A percentile compares a stretch with the other conserved stretches of the same genome.
phyloP scores from a whole-genome alignment of 129 eudicot species.

The Centrapalus pauciflorus region DNA sequence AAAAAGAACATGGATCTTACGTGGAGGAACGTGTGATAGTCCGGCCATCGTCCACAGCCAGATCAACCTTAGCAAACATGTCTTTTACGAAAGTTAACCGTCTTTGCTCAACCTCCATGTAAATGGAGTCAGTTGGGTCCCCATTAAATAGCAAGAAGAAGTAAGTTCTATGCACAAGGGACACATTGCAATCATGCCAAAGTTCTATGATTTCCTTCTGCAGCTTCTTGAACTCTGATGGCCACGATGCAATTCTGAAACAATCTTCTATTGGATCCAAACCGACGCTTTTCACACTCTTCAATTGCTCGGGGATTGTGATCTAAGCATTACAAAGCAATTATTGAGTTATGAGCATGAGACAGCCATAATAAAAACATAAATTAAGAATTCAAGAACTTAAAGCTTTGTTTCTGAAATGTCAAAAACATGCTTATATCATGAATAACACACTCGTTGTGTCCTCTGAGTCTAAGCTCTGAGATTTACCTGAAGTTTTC shows the following conservation, averaged over 20 bases:
- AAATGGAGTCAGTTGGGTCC: slow-evolving; percentile 73
- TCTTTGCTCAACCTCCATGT: slow-evolving; percentile 86
- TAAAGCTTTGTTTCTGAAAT: neutral
- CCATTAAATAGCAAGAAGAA: slow-evolving; percentile 80
- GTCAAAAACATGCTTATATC: neutral
- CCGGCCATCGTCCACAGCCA: slow-evolving; percentile 49
- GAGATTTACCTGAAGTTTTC: too few species aligned
- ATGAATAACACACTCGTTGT: too few species aligned
- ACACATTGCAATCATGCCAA: slow-evolving; percentile 79
- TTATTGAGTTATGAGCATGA: neutral
- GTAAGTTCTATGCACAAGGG: slow-evolving; percentile 80
- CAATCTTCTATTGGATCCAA: slow-evolving; percentile 81
- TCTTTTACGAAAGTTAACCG: slow-evolving; percentile 66
- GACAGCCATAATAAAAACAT: slow-evolving; percentile 1
- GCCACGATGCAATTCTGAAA: slow-evolving; percentile 42
- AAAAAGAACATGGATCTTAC: slow-evolving; percentile 29
- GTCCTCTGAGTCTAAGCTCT: too few species aligned
- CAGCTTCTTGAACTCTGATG: slow-evolving; percentile 58
- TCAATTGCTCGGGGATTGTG: slow-evolving; percentile 5
- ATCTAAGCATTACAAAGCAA: neutral
- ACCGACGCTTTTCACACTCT: slow-evolving; percentile 62
- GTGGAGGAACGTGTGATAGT: slow-evolving; percentile 56
- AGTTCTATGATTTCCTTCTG: slow-evolving; percentile 69
- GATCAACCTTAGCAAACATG: slow-evolving; percentile 50
- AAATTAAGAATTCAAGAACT: neutral